Evolutionary conservation across 176 grass and related monocot species (phyloP).

Genomic region (Zoysia japonica): DNA sequence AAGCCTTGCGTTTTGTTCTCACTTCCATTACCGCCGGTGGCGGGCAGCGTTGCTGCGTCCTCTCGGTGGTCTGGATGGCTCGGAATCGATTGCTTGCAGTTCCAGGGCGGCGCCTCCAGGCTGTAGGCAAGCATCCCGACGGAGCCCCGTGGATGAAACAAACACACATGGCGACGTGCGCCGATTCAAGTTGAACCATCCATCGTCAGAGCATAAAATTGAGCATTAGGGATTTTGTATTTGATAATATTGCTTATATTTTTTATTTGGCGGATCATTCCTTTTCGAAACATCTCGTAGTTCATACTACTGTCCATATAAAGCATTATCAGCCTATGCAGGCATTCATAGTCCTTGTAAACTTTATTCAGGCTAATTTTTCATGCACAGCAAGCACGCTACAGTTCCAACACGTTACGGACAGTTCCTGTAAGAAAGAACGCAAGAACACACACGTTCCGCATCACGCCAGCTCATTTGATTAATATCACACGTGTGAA

Average conservation of each 20-base stretch:
- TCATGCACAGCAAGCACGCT: background rate
- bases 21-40: too few relatives aligned
- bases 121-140: too few relatives aligned
- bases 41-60: too few relatives aligned
- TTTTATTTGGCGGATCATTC: background rate
- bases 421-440: background rate
- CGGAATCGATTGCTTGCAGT: too few relatives aligned
- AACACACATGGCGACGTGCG: background rate
- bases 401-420: background rate
- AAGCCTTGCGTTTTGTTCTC: too few relatives aligned
- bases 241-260: background rate
- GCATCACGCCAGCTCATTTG: background rate
- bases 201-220: background rate
- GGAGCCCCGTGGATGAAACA: background rate
- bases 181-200: background rate
- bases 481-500: background rate
- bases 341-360: background rate
- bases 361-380: background rate
- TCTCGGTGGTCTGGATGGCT: too few relatives aligned
- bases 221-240: background rate
- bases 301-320: background rate
- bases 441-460: background rate
- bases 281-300: background rate
- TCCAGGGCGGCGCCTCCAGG: too few relatives aligned
- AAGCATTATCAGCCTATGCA: background rate